Evolutionary conservation across 2,329 filamentous ascomycete species (phyloP), one percentile per base, ranked within the genome.

Genomic region (Fusarium duplospermum): DNA sequence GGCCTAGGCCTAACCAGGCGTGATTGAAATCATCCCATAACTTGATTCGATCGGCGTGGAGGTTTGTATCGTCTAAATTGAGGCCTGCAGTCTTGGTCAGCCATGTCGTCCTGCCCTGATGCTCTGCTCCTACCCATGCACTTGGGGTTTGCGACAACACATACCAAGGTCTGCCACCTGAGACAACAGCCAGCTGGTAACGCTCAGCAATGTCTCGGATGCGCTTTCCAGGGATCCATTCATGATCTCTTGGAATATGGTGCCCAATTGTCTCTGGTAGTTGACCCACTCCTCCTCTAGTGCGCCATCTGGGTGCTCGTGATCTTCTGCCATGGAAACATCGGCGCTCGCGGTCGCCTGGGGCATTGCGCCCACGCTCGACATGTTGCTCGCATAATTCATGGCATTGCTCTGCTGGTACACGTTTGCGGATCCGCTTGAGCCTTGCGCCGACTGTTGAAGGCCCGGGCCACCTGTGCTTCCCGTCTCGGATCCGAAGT

Each of bases 1-100:
- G 94, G 60, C 95, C 90, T 8, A 97, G 86, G 6, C 92, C 89
- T 40, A 98, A 88, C 96, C 96, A 98, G 68, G 94, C 95, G 67
- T 94, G 89, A 82, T 99, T 98, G 85, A 98, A 98, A 76, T 98
- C 93, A 78, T 93, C 92, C 96, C 96, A 99, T 8, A 98, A 86
- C 79, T 92, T 92, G 74, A 98, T 89, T 64, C 95, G 92, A 77
- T 96, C 92, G 65, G 88, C 85, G 80, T 96, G 91, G 65, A 94
- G 88, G 62, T 88, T 87, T 80, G 93, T 90, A 82, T 98, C 93
- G 84, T 98, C 95, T 79, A 92, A 91, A 75, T 93, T 92, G 78
- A 98, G 90, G 67, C 94, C 95, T 98, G 22, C 38, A 22, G 22
- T 45, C 27, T 74, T 64, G 38, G 70, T 81, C 71, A 75, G 66